phyloP scores from a whole-genome alignment of 108 stramenopile species.

The Hondaea fermentalgiana region DNA sequence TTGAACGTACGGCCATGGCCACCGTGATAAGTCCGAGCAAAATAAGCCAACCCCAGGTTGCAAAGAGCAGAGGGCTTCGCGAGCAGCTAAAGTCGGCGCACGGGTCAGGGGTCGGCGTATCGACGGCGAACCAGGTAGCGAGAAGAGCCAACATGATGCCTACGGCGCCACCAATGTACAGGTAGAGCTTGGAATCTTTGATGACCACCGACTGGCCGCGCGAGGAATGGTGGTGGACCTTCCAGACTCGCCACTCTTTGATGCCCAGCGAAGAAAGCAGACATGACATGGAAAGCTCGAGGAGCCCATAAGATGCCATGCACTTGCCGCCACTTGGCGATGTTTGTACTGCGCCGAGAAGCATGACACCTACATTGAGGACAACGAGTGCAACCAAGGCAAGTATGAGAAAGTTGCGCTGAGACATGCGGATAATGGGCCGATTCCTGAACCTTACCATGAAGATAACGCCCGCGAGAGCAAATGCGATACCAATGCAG shows the following conservation, averaged over 20 bases:
- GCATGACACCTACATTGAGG: neutral
- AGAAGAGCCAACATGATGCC: neutral
- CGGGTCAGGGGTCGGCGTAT: neutral
- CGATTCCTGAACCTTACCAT: neutral
- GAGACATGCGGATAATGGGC: neutral
- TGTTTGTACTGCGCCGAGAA: neutral
- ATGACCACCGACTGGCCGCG: neutral
- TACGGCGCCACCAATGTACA: neutral
- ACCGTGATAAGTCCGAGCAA: neutral
- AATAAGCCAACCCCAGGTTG: neutral
- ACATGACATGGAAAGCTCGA: neutral
- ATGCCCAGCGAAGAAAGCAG: neutral
- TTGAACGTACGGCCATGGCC: neutral
- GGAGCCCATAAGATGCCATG: neutral
- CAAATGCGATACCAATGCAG: neutral
- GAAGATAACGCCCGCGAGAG: neutral
- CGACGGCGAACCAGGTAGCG: neutral
- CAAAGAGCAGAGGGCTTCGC: neutral
- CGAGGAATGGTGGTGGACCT: neutral
- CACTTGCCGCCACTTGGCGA: neutral
- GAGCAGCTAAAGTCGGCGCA: conserved; percentile 12
- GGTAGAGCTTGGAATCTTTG: neutral
- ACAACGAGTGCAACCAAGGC: neutral
- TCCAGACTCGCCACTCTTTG: neutral
- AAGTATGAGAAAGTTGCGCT: neutral